Percentiles rank a stretch among this genome's conserved stretches.
phyloP scores from a whole-genome alignment of 805 yeast species.

The Candida ascalaphidarum region DNA sequence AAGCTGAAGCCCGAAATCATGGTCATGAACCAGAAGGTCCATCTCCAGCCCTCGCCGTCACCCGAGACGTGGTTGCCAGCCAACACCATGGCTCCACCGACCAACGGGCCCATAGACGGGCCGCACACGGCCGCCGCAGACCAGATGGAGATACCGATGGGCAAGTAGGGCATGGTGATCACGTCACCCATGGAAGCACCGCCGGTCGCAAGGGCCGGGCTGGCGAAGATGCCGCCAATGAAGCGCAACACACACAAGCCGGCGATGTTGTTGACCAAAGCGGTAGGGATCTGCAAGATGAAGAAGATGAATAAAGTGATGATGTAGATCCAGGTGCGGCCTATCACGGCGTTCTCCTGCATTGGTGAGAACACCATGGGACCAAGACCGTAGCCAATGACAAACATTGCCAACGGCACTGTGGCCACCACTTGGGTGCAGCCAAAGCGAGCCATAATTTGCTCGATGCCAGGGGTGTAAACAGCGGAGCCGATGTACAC shows the following conservation, averaged over 20 bases:
- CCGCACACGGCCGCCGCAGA: constrained; percentile 46
- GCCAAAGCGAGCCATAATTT: constrained; percentile 37
- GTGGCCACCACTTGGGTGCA: constrained; percentile 37
- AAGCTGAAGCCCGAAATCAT: constrained; percentile 31
- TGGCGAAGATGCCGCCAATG: constrained; percentile 45
- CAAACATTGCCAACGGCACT: constrained; percentile 46
- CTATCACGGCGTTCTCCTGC: constrained; percentile 45
- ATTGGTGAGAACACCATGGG: constrained; percentile 53
- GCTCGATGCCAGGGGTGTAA: constrained; percentile 41
- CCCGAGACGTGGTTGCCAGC: too few relatives aligned
- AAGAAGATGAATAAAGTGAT: constrained; percentile 38
- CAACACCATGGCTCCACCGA: constrained; percentile 41
- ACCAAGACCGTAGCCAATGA: constrained; percentile 54
- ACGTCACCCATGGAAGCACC: constrained; percentile 52
- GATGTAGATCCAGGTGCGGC: constrained; percentile 44
- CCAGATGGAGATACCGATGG: constrained; percentile 45
- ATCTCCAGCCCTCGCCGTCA: constrained; percentile 39
- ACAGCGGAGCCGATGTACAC: constrained; percentile 52
- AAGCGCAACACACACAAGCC: constrained; percentile 44
- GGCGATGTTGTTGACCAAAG: constrained; percentile 41
- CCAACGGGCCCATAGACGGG: constrained; percentile 47
- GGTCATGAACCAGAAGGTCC: constrained; percentile 44
- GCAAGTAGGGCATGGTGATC: constrained; percentile 29
- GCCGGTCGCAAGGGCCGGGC: constrained; percentile 51
- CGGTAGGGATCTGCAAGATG: constrained; percentile 49